Evolutionary conservation across 2,329 filamentous ascomycete species (phyloP).

Genomic region (Colletotrichum agaves): DNA sequence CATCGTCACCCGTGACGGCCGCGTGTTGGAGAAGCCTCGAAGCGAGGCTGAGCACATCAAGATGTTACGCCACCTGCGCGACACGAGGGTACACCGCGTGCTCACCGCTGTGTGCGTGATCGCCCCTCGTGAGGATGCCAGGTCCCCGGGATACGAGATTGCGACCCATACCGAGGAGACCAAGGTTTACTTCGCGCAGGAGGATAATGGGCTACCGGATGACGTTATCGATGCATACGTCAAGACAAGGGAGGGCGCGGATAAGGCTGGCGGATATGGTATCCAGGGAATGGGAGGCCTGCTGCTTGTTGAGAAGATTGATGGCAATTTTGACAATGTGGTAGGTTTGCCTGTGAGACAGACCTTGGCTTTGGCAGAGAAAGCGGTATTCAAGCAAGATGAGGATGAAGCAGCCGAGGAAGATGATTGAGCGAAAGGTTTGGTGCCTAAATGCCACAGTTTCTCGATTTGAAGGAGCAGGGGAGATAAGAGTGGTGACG

Average conservation of each 20-base stretch:
- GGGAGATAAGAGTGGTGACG: not conserved
- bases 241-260: slow-evolving; percentile 87
- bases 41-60: slow-evolving; percentile 82
- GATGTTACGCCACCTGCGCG: slow-evolving; percentile 85
- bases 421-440: slow-evolving; percentile 50
- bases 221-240: slow-evolving; percentile 85
- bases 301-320: slow-evolving; percentile 87
- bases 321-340: slow-evolving; percentile 93
- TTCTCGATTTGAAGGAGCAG: not conserved
- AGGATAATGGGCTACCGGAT: slow-evolving; percentile 70
- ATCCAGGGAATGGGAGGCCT: slow-evolving; percentile 90
- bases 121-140: slow-evolving; percentile 81
- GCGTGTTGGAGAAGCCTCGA: slow-evolving; percentile 90
- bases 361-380: slow-evolving; percentile 85
- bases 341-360: slow-evolving; percentile 86
- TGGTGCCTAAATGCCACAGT: not conserved
- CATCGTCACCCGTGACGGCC: slow-evolving; percentile 79
- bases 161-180: slow-evolving; percentile 90
- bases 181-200: slow-evolving; percentile 83
- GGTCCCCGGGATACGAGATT: slow-evolving; percentile 86
- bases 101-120: slow-evolving; percentile 88
- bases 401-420: slow-evolving; percentile 66
- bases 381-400: slow-evolving; percentile 81
- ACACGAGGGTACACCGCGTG: slow-evolving; percentile 82
- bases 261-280: slow-evolving; percentile 97